These are phyloP conservation scores for Podospora didyma DNA, from an alignment of 495 filamentous ascomycete species.

Conservation along the genomic window DNA sequence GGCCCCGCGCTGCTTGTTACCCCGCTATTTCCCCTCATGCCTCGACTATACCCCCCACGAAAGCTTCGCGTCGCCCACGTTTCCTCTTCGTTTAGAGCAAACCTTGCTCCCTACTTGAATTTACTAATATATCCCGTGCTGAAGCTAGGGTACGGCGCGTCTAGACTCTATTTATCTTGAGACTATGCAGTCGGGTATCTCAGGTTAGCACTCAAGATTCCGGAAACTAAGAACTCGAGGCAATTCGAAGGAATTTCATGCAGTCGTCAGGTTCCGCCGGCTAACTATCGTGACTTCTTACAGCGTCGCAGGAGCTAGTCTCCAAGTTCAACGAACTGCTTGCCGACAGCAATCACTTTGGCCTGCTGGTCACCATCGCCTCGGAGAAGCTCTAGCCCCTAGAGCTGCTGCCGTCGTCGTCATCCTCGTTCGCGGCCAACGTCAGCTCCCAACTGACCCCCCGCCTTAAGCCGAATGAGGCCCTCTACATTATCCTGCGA, in stretches of 20 bases:
- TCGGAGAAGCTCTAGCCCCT: constrained; percentile 61
- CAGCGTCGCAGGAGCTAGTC: constrained; percentile 84
- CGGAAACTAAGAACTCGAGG: too few relatives aligned
- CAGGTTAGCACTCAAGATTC: constrained; percentile 48
- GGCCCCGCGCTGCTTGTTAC: too few relatives aligned
- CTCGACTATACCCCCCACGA: too few relatives aligned
- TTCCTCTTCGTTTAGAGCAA: too few relatives aligned
- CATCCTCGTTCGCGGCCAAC: constrained; percentile 52
- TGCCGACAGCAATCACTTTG: constrained; percentile 59
- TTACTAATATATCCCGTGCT: too few relatives aligned
- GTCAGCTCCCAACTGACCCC: constrained; percentile 49
- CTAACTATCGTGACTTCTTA: not conserved
- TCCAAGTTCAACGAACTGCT: constrained; percentile 74
- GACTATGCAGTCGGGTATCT: constrained; percentile 87
- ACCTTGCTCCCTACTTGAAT: too few relatives aligned
- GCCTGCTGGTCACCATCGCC: constrained; percentile 75
- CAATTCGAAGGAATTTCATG: constrained; percentile 26
- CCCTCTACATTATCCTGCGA: constrained; percentile 82
- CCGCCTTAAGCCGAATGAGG: constrained; percentile 66
- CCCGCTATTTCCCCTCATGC: too few relatives aligned
- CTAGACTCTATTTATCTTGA: not conserved
- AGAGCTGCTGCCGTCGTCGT: constrained; percentile 3
- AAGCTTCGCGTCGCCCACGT: too few relatives aligned
- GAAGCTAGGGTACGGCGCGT: too few relatives aligned
- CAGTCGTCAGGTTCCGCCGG: too few relatives aligned